Evolutionary conservation across 345 rosid genomes (phyloP), one percentile per base, ranked within the genome.

Genomic region (Eucalyptus marginata): DNA sequence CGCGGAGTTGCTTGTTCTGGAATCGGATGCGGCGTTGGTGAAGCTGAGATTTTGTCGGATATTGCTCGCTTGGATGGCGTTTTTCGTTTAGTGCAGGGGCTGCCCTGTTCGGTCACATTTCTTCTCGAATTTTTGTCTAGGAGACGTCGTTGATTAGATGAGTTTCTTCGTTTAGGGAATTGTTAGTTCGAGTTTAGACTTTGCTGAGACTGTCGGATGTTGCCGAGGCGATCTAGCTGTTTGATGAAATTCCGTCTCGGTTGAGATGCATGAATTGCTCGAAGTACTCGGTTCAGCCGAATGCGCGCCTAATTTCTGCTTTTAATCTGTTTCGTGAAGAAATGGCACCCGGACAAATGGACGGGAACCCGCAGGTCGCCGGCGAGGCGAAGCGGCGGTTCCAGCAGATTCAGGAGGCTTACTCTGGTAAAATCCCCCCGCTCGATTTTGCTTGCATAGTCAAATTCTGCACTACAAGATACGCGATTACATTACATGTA

Each of bases 391-490:
- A 97, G 64, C 96, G 95, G 25, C 94, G 95, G 89, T 97, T 97
- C 90, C 99, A 97, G 92, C 96, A 95, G 91, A 96, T 97, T 44
- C 99, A 97, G 81, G 99, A 97, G 91, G 99, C 99, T 40, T 97
- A 97, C 79, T 94, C 98, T 43, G 99, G 99, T 97, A 90, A 87
- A 25, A 66, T 25, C 1, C 59, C 3, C 15, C 22, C 14, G 31
- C 29, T 1, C 11, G 1, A 10, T 29, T 43, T 29, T 17, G 6
- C 31, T 68, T 12, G 27, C 40, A 66, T 16, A 1, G 54, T 43
- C 58, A 87, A 87, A 88, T 8, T 68, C 43, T 10, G 31, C 14
- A 64, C 47, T 0, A 51, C 86, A 13, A 16, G 29, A 76, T 76
- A 3, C 29, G 47, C 1, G 15, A 76, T 76, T 2, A 18, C 15